These are phyloP conservation scores for Sungouiozyma ichnusensis DNA, from an alignment of 805 yeast species.

Conservation along the genomic window DNA sequence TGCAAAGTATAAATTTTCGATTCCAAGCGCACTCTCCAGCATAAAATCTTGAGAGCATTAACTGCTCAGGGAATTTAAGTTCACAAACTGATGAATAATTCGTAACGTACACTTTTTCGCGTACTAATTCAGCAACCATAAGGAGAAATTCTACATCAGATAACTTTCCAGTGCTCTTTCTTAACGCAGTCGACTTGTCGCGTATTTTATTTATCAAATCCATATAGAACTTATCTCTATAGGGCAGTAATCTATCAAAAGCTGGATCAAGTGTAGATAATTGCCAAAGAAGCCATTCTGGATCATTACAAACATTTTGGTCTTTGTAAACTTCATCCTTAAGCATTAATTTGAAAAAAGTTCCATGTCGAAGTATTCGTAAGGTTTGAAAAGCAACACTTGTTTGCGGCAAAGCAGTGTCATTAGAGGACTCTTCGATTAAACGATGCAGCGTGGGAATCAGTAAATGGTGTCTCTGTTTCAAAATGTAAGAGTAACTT, in stretches of 20 bases:
- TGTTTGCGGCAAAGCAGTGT: not conserved
- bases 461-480: not conserved
- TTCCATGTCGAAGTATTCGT: not conserved
- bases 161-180: conserved; percentile 1
- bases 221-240: conserved; percentile 6
- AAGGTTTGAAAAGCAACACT: conserved; percentile 1
- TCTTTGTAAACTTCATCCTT: too few species aligned
- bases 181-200: conserved; percentile 5
- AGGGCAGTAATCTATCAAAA: conserved; percentile 2
- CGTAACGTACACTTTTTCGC: too few species aligned
- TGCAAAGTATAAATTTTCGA: conserved; percentile 14
- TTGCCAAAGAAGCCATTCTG: conserved; percentile 1
- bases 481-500: not conserved
- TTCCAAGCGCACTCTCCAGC: conserved; percentile 18
- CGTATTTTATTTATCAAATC: conserved; percentile 7
- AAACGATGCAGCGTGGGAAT: not conserved
- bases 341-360: not conserved
- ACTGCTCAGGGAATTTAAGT: conserved; percentile 12
- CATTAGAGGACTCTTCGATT: not conserved
- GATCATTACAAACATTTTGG: not conserved
- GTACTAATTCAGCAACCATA: conserved; percentile 1
- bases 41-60: conserved; percentile 18
- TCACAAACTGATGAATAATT: too few species aligned
- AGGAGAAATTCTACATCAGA: not conserved
- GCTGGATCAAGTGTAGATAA: conserved; percentile 3